A percentile compares a stretch with the other conserved stretches of the same genome.
These are phyloP conservation scores for Fraxinus albicans DNA, from an alignment of 305 asterid genomes.

Conservation along the genomic window DNA sequence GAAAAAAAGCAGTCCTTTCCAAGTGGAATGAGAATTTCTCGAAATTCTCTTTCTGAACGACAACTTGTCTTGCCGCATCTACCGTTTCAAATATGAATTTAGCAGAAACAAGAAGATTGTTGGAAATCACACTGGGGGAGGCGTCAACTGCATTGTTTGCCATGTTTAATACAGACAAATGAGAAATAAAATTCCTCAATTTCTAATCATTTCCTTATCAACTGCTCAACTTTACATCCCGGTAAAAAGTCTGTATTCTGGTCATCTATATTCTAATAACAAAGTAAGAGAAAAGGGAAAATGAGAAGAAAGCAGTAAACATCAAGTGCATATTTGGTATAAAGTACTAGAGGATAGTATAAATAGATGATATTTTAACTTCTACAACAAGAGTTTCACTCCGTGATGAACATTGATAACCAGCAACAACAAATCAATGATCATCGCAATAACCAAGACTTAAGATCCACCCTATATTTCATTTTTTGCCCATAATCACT, in stretches of 20 bases:
- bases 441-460: background rate
- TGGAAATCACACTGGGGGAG: slow-evolving; percentile 12
- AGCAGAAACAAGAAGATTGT: slow-evolving; percentile 23
- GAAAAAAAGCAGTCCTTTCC: slow-evolving; percentile 26
- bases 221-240: background rate
- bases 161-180: slow-evolving; percentile 11
- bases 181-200: slow-evolving; percentile 10
- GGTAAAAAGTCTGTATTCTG: background rate
- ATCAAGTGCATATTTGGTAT: background rate
- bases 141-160: slow-evolving; percentile 14
- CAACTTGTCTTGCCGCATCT: slow-evolving; percentile 26
- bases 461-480: background rate
- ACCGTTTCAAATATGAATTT: slow-evolving; percentile 27
- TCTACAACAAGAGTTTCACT: background rate
- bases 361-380: background rate
- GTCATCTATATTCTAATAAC: background rate
- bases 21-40: slow-evolving; percentile 32
- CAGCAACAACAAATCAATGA: background rate
- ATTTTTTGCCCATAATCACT: background rate
- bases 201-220: background rate
- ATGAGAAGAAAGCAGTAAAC: background rate
- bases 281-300: background rate
- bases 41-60: slow-evolving; percentile 42
- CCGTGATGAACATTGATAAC: background rate
- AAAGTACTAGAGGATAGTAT: no score